phyloP scores from a whole-genome alignment of 164 flowering plant species.

The Brasenia schreberi region DNA sequence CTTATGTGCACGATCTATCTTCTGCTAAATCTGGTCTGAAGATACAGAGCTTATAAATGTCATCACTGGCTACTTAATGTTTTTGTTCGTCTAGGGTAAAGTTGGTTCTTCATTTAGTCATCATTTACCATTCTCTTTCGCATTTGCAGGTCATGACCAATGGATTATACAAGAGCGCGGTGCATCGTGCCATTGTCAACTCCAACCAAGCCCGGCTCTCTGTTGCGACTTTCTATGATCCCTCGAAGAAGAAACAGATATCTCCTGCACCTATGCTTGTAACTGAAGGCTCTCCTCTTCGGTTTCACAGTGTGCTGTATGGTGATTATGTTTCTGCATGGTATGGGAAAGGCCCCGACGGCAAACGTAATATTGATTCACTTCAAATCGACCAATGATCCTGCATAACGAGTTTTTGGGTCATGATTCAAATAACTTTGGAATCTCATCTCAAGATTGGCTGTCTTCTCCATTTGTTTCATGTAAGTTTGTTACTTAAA shows the following conservation, averaged over 20 bases:
- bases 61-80: not conserved
- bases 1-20: too few species aligned
- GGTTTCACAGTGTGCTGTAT: conserved; percentile 45
- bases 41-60: too few species aligned
- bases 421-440: too few species aligned
- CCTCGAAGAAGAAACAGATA: conserved; percentile 48
- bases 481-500: too few species aligned
- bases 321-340: conserved; percentile 82
- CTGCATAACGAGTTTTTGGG: not conserved
- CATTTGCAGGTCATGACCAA: conserved; percentile 63
- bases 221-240: conserved; percentile 89
- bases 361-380: conserved; percentile 75
- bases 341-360: conserved; percentile 91
- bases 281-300: conserved; percentile 19
- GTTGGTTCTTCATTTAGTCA: not conserved
- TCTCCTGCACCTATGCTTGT: conserved; percentile 46
- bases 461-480: too few species aligned
- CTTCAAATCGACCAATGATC: conserved; percentile 22
- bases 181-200: conserved; percentile 75
- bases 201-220: conserved; percentile 50
- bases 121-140: not conserved
- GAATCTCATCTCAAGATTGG: too few species aligned
- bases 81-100: not conserved
- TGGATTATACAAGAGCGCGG: conserved; percentile 54
- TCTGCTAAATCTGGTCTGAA: too few species aligned